Conservation (phyloP, 2,329 filamentous ascomycete species). For the Aspergillus hortae region DNA sequence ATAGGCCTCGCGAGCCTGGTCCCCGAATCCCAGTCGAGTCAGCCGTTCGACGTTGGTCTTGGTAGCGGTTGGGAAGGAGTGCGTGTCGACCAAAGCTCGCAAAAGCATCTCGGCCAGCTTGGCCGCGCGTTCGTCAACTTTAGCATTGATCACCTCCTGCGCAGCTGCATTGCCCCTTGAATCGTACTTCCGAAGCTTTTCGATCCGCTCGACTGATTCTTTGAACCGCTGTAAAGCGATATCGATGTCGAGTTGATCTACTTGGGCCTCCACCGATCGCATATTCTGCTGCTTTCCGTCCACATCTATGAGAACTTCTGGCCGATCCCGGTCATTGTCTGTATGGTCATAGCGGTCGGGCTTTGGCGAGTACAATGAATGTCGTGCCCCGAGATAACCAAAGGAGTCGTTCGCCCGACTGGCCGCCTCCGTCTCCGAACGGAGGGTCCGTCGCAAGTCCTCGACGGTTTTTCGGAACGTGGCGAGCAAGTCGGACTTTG, state of each 20-base stretch:
- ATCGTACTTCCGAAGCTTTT: conserved; percentile 74
- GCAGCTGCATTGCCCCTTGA: conserved; percentile 83
- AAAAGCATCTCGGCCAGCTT: conserved; percentile 74
- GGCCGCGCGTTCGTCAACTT: conserved; percentile 78
- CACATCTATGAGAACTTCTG: conserved; percentile 81
- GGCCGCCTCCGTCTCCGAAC: conserved; percentile 82
- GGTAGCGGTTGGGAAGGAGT: conserved; percentile 72
- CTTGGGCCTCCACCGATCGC: conserved; percentile 90
- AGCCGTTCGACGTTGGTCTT: conserved; percentile 81
- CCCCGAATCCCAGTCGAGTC: conserved; percentile 81
- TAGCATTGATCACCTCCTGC: conserved; percentile 87
- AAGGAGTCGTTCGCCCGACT: conserved; percentile 81
- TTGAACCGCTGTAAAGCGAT: conserved; percentile 90
- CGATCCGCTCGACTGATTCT: conserved; percentile 75
- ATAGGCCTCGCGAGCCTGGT: conserved; percentile 82
- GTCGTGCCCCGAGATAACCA: conserved; percentile 78
- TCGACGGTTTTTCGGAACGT: conserved; percentile 92
- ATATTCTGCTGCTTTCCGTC: conserved; percentile 96
- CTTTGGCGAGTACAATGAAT: conserved; percentile 69
- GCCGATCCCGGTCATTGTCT: conserved; percentile 70
- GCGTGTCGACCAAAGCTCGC: conserved; percentile 71
- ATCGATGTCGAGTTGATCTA: conserved; percentile 94
- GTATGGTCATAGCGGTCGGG: conserved; percentile 74
- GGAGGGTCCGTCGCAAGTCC: conserved; percentile 78
- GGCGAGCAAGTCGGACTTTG: conserved; percentile 77